Evolutionary conservation across 306 rosid species (phyloP), one percentile per base, ranked within the genome.

Genomic region (Mimosa pudica): DNA sequence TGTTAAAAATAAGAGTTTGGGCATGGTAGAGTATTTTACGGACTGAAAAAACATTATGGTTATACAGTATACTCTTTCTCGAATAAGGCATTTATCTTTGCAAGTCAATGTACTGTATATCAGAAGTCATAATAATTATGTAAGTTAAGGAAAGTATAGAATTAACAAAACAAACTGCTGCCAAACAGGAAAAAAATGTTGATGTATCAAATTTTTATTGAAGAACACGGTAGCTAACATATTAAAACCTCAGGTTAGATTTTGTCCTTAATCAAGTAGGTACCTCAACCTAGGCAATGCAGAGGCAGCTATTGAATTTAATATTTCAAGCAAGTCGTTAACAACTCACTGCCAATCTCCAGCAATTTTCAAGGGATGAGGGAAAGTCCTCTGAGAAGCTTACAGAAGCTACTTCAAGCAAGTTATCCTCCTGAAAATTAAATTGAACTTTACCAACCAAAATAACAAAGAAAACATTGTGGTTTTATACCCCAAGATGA

Each of bases 361-460:
- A 95, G 76, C 93, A 92, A 62, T 84, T 83, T 49, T 82, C 79
- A 32, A 95, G 92, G 60, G 92, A 63, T 32, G 89, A 80, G 77
- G 88, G 32, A 80, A 95, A 92, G 73, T 85, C 86, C 84, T 85
- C 87, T 1, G 91, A 83, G 89, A 92, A 92, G 87, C 92, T 77
- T 84, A 92, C 79, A 51, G 97, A 91, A 79, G 97, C 89, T 10
- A 91, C 97, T 48, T 86, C 80, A 79, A 95, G 91, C 61, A 86
- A 70, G 80, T 79, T 91, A 79, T 95, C 97, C 74, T 42, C 94
- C 98, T 95, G 90, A 76, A 38, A 82, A 82, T 77, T 48, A 16
- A 82, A 84, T 11, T 47, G 24, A 24, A 77, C 55, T 33, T 33
- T 64, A 38, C 16, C 41, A 71, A 54, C 42, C 3, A 77, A 62